Percentiles rank a stretch among this genome's conserved stretches.
phyloP scores from a whole-genome alignment of 495 filamentous ascomycete genomes.

The Cryomyces minteri region DNA sequence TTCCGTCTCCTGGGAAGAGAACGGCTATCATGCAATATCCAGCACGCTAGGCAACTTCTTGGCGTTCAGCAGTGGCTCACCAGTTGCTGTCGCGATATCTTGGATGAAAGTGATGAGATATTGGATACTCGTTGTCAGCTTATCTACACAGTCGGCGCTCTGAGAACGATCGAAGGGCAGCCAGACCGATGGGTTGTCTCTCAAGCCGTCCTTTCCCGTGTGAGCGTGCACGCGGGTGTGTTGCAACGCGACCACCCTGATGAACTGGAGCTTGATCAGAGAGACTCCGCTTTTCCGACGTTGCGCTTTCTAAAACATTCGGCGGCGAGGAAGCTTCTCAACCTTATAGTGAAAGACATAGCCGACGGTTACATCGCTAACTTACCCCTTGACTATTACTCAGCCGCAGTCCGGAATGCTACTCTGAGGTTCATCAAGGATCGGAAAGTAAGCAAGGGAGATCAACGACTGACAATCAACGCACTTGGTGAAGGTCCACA shows the following conservation, averaged over 20 bases:
- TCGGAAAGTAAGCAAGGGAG: background rate
- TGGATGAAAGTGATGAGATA: slow-evolving; percentile 20
- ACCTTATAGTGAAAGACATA: background rate
- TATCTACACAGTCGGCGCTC: slow-evolving; percentile 48
- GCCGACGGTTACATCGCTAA: background rate
- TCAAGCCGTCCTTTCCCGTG: background rate
- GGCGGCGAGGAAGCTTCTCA: background rate
- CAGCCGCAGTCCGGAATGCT: background rate
- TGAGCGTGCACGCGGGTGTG: background rate
- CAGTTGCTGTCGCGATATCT: slow-evolving; percentile 11
- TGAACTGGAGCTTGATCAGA: background rate
- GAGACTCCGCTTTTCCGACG: background rate
- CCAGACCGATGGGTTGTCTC: slow-evolving; percentile 35
- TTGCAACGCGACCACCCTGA: background rate
- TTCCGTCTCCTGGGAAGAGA: slow-evolving; percentile 50
- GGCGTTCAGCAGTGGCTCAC: slow-evolving; percentile 11
- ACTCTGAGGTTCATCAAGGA: background rate
- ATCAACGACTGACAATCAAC: background rate
- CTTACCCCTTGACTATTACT: background rate
- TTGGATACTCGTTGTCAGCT: slow-evolving; percentile 15
- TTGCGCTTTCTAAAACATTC: background rate
- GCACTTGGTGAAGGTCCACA: background rate
- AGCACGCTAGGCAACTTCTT: slow-evolving; percentile 5
- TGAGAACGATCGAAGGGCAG: slow-evolving; percentile 33
- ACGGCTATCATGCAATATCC: slow-evolving; percentile 12